Evolutionary conservation across 148 eudicot species (phyloP).

Genomic region (Camellia sinensis): DNA sequence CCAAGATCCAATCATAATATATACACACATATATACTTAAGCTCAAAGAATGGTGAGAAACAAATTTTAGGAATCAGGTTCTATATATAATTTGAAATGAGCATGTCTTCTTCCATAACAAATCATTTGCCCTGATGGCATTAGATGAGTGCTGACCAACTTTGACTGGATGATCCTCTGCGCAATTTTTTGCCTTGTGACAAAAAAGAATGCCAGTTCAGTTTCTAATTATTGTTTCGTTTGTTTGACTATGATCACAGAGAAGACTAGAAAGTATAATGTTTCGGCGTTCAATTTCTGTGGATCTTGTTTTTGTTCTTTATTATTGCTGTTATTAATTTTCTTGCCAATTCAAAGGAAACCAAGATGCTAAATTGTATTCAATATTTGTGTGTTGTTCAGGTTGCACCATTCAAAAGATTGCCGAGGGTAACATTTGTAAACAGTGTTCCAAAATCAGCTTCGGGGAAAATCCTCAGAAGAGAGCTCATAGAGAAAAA

Average conservation of each 20-base stretch:
- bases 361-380: background rate
- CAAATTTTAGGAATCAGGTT: too few species aligned
- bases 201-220: too few species aligned
- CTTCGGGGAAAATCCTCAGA: slow-evolving; percentile 61
- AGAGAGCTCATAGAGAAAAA: slow-evolving; percentile 47
- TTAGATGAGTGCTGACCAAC: too few species aligned
- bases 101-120: background rate
- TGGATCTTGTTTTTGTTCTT: background rate
- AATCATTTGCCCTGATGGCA: too few species aligned
- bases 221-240: background rate
- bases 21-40: too few species aligned
- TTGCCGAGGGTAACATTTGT: slow-evolving; percentile 49
- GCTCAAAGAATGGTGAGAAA: too few species aligned
- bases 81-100: background rate
- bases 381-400: background rate
- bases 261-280: background rate
- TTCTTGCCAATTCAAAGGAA: background rate
- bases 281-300: background rate
- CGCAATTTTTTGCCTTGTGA: too few species aligned
- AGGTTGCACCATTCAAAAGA: slow-evolving; percentile 78
- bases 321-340: background rate
- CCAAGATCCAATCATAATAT: too few species aligned
- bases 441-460: slow-evolving; percentile 52
- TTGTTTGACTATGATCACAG: background rate
- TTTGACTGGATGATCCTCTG: too few species aligned